Evolutionary conservation across 148 eudicot genomes (phyloP).

Genomic region (Simmondsia chinensis): DNA sequence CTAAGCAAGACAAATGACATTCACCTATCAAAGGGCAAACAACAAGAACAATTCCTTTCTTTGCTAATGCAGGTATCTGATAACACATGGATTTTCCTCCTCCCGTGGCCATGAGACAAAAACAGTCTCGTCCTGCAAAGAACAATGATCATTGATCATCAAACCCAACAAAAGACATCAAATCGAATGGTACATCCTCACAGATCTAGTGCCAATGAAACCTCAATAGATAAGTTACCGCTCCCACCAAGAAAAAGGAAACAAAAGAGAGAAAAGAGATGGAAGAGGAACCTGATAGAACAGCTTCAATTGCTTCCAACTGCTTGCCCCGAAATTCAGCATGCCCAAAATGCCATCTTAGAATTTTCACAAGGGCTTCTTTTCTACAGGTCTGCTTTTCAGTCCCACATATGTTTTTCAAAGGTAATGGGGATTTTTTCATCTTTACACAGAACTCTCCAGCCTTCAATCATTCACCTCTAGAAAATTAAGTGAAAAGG

Average conservation of each 20-base stretch:
- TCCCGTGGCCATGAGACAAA: slow-evolving; percentile 97
- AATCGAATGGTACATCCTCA: too few relatives aligned
- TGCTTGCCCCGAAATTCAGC: slow-evolving; percentile 81
- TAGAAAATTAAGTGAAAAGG: neutral
- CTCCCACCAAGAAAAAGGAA: too few relatives aligned
- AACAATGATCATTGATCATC: slow-evolving; percentile 1
- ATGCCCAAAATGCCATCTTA: slow-evolving; percentile 96
- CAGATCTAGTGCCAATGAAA: too few relatives aligned
- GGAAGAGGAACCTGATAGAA: slow-evolving; percentile 55
- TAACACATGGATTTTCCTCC: slow-evolving; percentile 97
- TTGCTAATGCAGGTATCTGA: slow-evolving; percentile 81
- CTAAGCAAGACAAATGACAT: slow-evolving; percentile 29
- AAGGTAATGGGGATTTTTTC: slow-evolving; percentile 62
- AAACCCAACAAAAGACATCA: neutral
- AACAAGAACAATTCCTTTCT: slow-evolving; percentile 84
- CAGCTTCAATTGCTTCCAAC: slow-evolving; percentile 88
- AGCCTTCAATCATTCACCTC: neutral
- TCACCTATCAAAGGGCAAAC: slow-evolving; percentile 93
- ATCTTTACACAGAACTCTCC: slow-evolving; percentile 23
- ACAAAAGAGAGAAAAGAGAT: too few relatives aligned
- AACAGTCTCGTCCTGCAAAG: slow-evolving; percentile 83
- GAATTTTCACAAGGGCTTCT: slow-evolving; percentile 73
- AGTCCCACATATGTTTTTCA: slow-evolving; percentile 30
- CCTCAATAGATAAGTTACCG: too few relatives aligned
- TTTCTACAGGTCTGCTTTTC: slow-evolving; percentile 41